Evolutionary conservation across 1,284 basidiomycete species (phyloP), one percentile per base, ranked within the genome.

Genomic region (Bjerkandera adusta): DNA sequence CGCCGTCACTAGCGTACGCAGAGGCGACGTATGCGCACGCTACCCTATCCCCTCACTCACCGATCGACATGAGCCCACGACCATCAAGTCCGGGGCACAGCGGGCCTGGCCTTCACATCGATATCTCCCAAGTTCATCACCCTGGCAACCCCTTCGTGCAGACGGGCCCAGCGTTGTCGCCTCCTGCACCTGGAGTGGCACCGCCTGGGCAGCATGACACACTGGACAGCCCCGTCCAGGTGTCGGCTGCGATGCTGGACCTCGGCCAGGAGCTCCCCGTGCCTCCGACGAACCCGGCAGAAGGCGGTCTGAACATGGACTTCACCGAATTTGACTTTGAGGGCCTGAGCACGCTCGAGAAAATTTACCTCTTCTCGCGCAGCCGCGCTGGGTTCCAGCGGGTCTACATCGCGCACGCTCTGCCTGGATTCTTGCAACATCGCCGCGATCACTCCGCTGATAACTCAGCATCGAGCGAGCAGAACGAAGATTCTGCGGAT

Each of bases 291-390:
- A 15, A 43, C 38, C 25, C 44, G 46, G 7, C 39, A 35, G 40
- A 61, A 57, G 41, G 36, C 49, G 29, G 43, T 48, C 27, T 59
- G 36, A 56, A 58, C 34, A 46, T 65, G 43, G 62, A 63, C 42
- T 60, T 64, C 38, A 54, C 63, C n/a, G 61, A 64, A 47, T 67
- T 87, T 56, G 83, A 87, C 47, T 81, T 85, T 50, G 89, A 94
- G 58, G 79, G 83, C 47, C 77, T 96, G 45, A 90, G 72, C 62
- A 79, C 88, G 15, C 80, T 97, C 25, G 95, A 99, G 70, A 88
- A 90, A 60, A 97, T 97, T 56, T 98, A 97, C 69, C 77, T 98
- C 22, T 93, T 93, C 59, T 89, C 90, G 51, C 82, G 89, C 58
- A 95, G 92, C 66, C 85, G 86, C 54, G 84, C 88, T 47, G 71